phyloP scores from a whole-genome alignment of 495 filamentous ascomycete species.

The Lasiosphaeria hispida region DNA sequence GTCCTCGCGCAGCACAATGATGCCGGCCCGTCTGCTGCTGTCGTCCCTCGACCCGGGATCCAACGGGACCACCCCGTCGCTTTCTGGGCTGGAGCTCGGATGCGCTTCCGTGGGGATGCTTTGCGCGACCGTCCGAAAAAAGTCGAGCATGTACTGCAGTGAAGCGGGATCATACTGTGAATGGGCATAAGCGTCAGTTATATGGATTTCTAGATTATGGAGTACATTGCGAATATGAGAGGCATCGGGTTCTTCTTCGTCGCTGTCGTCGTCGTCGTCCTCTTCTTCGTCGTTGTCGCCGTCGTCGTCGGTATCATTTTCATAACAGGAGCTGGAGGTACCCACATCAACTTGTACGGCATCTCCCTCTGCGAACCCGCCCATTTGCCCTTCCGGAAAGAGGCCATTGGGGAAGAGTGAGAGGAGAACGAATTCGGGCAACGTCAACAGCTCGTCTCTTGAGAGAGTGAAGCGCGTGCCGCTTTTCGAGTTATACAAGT shows the following conservation, averaged over 20 bases:
- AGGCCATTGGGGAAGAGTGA: constrained; percentile 98
- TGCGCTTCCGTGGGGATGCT: constrained; percentile 72
- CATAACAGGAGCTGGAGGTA: constrained; percentile 27
- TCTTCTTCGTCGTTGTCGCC: too few relatives aligned
- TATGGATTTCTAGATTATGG: constrained; percentile 49
- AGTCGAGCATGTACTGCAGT: constrained; percentile 98
- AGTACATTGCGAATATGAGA: constrained; percentile 36
- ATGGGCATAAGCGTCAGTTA: constrained; percentile 51
- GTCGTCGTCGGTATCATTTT: not conserved
- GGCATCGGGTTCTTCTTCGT: constrained; percentile 9
- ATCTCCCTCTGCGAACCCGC: constrained; percentile 83
- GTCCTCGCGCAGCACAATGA: constrained; percentile 95
- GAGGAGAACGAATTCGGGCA: constrained; percentile 96
- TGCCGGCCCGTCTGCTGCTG: constrained; percentile 76
- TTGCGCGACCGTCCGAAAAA: constrained; percentile 93
- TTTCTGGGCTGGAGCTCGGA: constrained; percentile 57
- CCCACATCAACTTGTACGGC: constrained; percentile 96
- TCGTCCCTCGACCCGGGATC: constrained; percentile 48
- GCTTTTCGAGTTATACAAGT: constrained; percentile 44
- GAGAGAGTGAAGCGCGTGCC: constrained; percentile 92
- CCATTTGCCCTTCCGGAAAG: constrained; percentile 95
- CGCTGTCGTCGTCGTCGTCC: not conserved
- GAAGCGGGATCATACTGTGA: constrained; percentile 92
- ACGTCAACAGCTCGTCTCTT: constrained; percentile 87
- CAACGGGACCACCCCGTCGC: constrained; percentile 62